These are phyloP conservation scores for Obba rivulosa DNA, from an alignment of 768 basidiomycete genomes.

Conservation along the genomic window DNA sequence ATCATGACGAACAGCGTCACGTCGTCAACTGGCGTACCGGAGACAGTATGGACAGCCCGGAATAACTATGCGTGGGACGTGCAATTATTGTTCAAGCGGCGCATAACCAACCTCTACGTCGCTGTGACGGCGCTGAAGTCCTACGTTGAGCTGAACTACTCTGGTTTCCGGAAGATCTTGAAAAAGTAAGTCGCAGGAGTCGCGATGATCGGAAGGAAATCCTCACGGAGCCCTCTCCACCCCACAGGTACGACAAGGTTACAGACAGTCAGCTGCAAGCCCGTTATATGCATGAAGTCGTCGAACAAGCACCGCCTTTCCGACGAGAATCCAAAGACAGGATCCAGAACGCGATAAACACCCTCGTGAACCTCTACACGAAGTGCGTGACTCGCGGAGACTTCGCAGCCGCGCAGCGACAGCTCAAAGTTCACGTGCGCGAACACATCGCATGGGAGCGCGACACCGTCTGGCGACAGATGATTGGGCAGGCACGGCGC, in stretches of 20 bases:
- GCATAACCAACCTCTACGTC: conserved; percentile 80
- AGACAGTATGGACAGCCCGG: conserved; percentile 70
- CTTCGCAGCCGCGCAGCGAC: conserved; percentile 59
- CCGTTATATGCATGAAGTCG: conserved; percentile 63
- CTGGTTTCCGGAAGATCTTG: conserved; percentile 90
- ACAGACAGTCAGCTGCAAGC: conserved; percentile 78
- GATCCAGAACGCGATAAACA: conserved; percentile 50
- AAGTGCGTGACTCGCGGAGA: conserved; percentile 82
- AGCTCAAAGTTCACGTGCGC: conserved; percentile 80
- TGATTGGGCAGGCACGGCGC: conserved; percentile 79
- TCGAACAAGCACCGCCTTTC: conserved; percentile 70
- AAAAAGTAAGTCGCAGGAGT: conserved; percentile 64
- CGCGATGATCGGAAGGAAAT: background rate
- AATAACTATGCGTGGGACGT: conserved; percentile 82
- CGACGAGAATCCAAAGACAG: conserved; percentile 53
- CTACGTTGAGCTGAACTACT: conserved; percentile 88
- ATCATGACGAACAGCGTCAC: conserved; percentile 49
- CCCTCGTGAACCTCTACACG: conserved; percentile 70
- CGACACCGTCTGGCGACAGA: conserved; percentile 95
- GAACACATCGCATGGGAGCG: conserved; percentile 97
- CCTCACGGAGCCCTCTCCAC: background rate
- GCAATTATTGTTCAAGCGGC: conserved; percentile 81
- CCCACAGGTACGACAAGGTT: conserved; percentile 88
- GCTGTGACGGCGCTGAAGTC: conserved; percentile 71
- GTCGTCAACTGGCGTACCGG: conserved; percentile 30